Base-by-base conservation (phyloP, 306 rosid species). In the Clitoria ternatea region DNA sequence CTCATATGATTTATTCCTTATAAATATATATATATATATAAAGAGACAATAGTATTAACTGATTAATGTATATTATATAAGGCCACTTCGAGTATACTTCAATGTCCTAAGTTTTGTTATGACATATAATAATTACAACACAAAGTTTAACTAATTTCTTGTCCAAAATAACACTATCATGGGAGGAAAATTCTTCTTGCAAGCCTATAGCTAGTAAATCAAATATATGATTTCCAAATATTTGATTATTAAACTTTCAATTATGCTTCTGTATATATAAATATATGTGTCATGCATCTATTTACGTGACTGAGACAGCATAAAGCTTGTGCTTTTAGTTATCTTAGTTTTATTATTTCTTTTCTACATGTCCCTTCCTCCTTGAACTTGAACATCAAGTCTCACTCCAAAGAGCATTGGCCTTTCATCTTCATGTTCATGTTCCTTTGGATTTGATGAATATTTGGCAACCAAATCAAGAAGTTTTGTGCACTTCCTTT, bases 361-460 rank as follows among this genome's bases (percentile, higher is more conserved):
- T 40, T 89, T 92, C 83, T 90, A 90, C 40, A 77, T 69, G n/a
- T 66, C 84, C 62, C 72, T 82, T 40, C 87, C 88, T 45, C 91
- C 92, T 24, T 72, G 82, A 80, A 93, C 92, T 24, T 72, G 82
- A 80, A 93, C 90, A 26, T 93, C 96, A 27, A 93, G 52, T 47
- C 86, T 88, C 42, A 93, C 98, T 0, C 98, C 98, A 78, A 93
- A 93, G 60, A 93, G 69, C 88, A 82, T 85, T 57, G 94, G 94
- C 77, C 84, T 85, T n/a, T 78, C 80, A 48, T 84, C 84, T 15
- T 62, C 70, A 27, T 60, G 20, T 1, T 83, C 68, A 8, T 72
- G 36, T 3, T 66, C 15, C 12, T 56, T 57, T 30, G 20, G 23
- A 7, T 29, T 67, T 29, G 81, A 66, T 19, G 81, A 69, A 63